These are phyloP conservation scores for Kewa caespitosa DNA, from an alignment of 179 eudicot genomes.

Conservation along the genomic window DNA sequence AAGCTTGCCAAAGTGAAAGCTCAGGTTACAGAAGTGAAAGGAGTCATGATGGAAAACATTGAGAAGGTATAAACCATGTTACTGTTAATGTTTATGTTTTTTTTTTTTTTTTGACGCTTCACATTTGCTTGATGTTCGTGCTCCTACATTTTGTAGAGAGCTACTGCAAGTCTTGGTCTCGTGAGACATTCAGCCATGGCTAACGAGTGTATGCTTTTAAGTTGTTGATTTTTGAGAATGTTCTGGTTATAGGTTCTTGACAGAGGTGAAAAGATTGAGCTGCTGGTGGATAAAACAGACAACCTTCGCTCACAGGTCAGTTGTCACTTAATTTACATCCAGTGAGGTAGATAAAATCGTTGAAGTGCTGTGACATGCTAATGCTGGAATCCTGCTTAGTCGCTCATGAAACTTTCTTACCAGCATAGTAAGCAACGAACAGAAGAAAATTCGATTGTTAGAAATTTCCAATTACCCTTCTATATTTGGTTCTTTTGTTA, in stretches of 20 bases:
- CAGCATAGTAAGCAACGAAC: neutral
- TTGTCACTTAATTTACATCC: neutral
- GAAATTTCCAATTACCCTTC: neutral
- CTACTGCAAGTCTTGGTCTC: neutral
- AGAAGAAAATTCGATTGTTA: neutral
- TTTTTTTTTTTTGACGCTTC: neutral
- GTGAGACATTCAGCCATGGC: neutral
- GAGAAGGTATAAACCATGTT: slow-evolving; percentile 25
- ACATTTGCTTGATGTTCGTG: neutral
- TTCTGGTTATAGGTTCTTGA: slow-evolving; percentile 28
- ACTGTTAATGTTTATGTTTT: no score
- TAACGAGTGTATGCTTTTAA: neutral
- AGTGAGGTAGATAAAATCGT: neutral
- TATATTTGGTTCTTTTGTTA: neutral
- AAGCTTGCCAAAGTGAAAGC: slow-evolving; percentile 31
- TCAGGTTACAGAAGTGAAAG: slow-evolving; percentile 31
- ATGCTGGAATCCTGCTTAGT: neutral
- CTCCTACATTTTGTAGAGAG: neutral
- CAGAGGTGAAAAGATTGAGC: slow-evolving; percentile 38
- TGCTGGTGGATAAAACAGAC: slow-evolving; percentile 46
- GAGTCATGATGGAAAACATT: slow-evolving; percentile 34
- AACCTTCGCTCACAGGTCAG: slow-evolving; percentile 49
- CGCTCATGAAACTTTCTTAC: neutral
- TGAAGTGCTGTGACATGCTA: neutral
- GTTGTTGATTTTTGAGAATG: neutral